Conservation (phyloP, 2,329 filamentous ascomycete genomes). For the Cylindrodendrum hubeiense region DNA sequence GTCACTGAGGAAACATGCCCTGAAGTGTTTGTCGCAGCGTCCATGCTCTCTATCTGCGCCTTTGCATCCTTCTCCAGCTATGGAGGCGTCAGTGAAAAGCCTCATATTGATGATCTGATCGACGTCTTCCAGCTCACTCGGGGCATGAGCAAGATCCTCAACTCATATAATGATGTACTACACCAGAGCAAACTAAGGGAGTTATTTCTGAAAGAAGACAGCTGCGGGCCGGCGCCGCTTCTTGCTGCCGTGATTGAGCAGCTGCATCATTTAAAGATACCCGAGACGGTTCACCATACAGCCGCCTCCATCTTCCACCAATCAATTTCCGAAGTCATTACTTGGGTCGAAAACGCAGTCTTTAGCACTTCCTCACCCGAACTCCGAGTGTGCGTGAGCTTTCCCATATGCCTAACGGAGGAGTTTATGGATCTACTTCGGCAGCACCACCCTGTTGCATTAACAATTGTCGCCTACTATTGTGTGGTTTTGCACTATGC, state of each 20-base stretch:
- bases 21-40: constrained; percentile 49
- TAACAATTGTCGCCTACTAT: constrained; percentile 32
- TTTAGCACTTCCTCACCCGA: neutral
- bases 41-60: constrained; percentile 47
- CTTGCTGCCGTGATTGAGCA: constrained; percentile 18
- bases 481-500: constrained; percentile 28
- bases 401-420: constrained; percentile 24
- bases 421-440: constrained; percentile 32
- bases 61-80: constrained; percentile 45
- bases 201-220: constrained; percentile 15
- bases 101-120: constrained; percentile 47
- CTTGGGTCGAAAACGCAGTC: constrained; percentile 16
- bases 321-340: constrained; percentile 4
- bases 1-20: constrained; percentile 47
- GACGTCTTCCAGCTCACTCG: constrained; percentile 48
- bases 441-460: constrained; percentile 29
- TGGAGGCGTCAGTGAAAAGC: constrained; percentile 25
- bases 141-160: constrained; percentile 48
- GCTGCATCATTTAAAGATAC: constrained; percentile 25
- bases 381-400: constrained; percentile 29
- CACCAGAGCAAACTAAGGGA: constrained; percentile 1
- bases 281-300: constrained; percentile 4
- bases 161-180: constrained; percentile 35
- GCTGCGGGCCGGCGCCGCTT: constrained; percentile 3
- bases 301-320: constrained; percentile 7